Evolutionary conservation across 208 protist genomes (phyloP).

Genomic region (Endotrypanum monterogeii): DNA sequence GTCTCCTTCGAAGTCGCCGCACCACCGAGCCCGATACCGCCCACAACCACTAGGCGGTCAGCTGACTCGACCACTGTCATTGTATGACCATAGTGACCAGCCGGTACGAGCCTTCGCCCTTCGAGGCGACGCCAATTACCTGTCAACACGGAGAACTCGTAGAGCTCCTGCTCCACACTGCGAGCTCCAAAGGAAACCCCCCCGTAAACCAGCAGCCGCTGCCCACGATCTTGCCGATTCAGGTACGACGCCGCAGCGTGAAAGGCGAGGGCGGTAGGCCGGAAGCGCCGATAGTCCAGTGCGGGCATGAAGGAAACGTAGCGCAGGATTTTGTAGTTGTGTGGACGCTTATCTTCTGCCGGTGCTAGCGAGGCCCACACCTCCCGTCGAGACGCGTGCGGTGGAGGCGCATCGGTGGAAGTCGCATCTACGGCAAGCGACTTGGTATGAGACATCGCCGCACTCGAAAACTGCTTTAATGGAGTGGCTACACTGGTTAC

Average conservation of each 20-base stretch:
- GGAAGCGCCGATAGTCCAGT: constrained; percentile 58
- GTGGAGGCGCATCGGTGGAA: neutral
- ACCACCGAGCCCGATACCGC: constrained; percentile 76
- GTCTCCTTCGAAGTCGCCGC: constrained; percentile 4
- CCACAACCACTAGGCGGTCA: constrained; percentile 71
- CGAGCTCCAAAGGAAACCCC: constrained; percentile 38
- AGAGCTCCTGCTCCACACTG: constrained; percentile 71
- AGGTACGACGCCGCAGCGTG: constrained; percentile 69
- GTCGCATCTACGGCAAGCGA: constrained; percentile 16
- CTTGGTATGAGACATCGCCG: constrained; percentile 1
- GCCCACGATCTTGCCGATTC: constrained; percentile 51
- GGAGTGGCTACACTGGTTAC: constrained; percentile 29
- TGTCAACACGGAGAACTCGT: constrained; percentile 85
- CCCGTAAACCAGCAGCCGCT: constrained; percentile 84
- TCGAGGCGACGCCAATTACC: constrained; percentile 79
- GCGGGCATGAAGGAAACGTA: constrained; percentile 63
- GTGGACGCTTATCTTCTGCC: constrained; percentile 30
- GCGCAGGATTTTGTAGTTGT: constrained; percentile 64
- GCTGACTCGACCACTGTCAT: constrained; percentile 52
- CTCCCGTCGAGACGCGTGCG: constrained; percentile 47
- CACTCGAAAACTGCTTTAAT: constrained; percentile 33
- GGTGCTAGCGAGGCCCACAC: constrained; percentile 72
- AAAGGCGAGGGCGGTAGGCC: constrained; percentile 62
- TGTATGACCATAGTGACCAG: constrained; percentile 79
- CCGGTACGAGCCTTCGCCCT: constrained; percentile 67